Evolutionary conservation across 1,139 yeast genomes (phyloP), one percentile per base, ranked within the genome.

Genomic region (Saccharomycopsis phalli): DNA sequence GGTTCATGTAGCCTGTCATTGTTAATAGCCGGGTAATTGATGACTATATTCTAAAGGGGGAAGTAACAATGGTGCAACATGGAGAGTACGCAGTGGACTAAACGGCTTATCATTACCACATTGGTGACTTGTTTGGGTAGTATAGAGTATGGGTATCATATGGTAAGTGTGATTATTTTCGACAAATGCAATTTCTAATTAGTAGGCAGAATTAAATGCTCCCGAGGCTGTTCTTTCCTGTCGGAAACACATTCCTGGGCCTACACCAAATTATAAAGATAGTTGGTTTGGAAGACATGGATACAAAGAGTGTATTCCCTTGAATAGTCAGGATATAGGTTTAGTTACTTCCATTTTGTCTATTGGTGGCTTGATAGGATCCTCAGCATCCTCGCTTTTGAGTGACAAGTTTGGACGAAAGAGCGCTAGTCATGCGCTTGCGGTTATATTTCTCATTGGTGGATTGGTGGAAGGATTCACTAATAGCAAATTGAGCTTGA

Each of bases 111-210:
- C 2, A 31, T 53, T 2, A 52, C 63, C 14, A 58, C 62, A 0
- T 42, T 55, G 0, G 68, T 79, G 8, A 75, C 79, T 2, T 78
- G 88, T 50, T 54, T 83, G 26, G 81, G 86, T 6, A 76, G 93
- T 1, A 61, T 86, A n/a, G 95, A 84, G 55, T 87, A 79, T 58
- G 96, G 97, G 2, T 84, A 78, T 57, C 95, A 87, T 57, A 70
- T 87, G 69, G 63, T 57, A 42, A 27, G 59, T 49, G 17, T n/a
- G n/a, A 28, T 22, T 22, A 22, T 22, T 22, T 22, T 6, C 6
- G 25, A 22, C 25, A 22, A 7, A 6, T 21, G 8, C 11, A 31
- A 29, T 4, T 10, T 2, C 27, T 21, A 17, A 8, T 14, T 8
- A 2, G 16, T 31, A 55, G 60, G 79, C 95, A 0, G 95, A 86